phyloP scores from a whole-genome alignment of 208 protist species.

The Leptomonas pyrrhocoris region DNA sequence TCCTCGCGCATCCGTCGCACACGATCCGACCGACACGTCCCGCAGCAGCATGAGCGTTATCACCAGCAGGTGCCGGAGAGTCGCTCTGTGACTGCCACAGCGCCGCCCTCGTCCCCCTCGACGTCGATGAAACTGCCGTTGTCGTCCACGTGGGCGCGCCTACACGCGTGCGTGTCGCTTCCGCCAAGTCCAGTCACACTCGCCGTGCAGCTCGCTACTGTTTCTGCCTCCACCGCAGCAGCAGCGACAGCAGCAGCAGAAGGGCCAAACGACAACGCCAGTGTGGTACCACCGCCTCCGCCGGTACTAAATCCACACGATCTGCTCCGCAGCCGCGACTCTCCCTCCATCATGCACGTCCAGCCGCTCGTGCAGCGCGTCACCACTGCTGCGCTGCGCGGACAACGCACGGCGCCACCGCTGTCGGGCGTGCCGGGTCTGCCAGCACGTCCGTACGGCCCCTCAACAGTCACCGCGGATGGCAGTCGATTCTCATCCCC shows the following conservation, averaged over 20 bases:
- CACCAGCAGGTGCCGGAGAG: not conserved
- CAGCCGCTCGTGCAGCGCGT: not conserved
- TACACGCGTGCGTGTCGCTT: conserved; percentile 6
- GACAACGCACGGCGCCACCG: not conserved
- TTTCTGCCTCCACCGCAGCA: no score
- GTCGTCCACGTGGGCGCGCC: conserved; percentile 14
- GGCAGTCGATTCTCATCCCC: conserved; percentile 8
- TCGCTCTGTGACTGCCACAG: not conserved
- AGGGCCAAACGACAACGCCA: no score
- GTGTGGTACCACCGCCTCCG: not conserved
- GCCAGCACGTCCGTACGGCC: not conserved
- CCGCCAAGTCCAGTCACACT: not conserved
- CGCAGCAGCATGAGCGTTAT: not conserved
- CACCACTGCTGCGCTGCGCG: not conserved
- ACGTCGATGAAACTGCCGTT: not conserved
- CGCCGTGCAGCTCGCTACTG: not conserved
- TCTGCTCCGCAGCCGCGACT: not conserved
- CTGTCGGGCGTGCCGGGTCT: not conserved
- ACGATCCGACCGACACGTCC: not conserved
- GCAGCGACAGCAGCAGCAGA: not conserved
- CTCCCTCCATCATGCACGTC: not conserved
- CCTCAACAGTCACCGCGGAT: not conserved
- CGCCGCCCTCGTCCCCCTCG: not conserved
- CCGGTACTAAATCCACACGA: conserved; percentile 6
- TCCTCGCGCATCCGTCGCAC: not conserved